Conservation (phyloP, 495 filamentous ascomycete genomes). For the Parachaetomium inaequale region DNA sequence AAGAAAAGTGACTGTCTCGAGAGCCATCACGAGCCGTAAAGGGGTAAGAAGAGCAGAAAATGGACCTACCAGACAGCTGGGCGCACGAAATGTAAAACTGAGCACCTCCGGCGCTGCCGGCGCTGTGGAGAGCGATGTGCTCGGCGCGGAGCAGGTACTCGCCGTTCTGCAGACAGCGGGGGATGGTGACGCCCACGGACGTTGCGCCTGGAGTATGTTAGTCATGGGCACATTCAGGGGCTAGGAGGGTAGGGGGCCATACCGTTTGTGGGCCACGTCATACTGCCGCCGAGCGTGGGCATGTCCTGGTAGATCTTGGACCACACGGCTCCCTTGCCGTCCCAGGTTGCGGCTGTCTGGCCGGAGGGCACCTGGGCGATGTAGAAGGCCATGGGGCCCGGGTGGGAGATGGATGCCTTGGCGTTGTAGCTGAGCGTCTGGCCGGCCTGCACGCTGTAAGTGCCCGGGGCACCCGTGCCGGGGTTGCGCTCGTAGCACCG, state of each 20-base stretch:
- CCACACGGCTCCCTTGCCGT: conserved; percentile 51
- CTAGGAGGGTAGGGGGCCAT: background rate
- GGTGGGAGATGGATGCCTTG: conserved; percentile 46
- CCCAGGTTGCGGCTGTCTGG: conserved; percentile 43
- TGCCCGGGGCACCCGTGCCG: conserved; percentile 37
- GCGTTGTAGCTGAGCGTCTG: conserved; percentile 44
- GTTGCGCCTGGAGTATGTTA: conserved; percentile 21
- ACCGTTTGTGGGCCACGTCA: conserved; percentile 48
- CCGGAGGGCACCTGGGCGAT: conserved; percentile 52
- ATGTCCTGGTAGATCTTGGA: conserved; percentile 52
- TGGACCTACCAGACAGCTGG: conserved; percentile 31
- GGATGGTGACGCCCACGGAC: conserved; percentile 45
- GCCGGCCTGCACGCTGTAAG: conserved; percentile 46
- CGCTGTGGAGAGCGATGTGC: conserved; percentile 53
- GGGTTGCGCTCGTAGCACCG: conserved; percentile 49
- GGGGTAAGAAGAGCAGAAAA: too few species aligned
- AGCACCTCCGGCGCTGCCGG: conserved; percentile 42
- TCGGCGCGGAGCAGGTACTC: conserved; percentile 60
- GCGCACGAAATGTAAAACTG: conserved; percentile 56
- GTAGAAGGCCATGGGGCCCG: conserved; percentile 50
- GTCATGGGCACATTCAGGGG: background rate
- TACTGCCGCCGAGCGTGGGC: conserved; percentile 34
- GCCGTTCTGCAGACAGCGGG: conserved; percentile 47
- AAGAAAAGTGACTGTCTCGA: too few species aligned
- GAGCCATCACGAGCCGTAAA: too few species aligned